Base-by-base conservation (phyloP, 179 eudicot genomes). In the Carnegiea gigantea region DNA sequence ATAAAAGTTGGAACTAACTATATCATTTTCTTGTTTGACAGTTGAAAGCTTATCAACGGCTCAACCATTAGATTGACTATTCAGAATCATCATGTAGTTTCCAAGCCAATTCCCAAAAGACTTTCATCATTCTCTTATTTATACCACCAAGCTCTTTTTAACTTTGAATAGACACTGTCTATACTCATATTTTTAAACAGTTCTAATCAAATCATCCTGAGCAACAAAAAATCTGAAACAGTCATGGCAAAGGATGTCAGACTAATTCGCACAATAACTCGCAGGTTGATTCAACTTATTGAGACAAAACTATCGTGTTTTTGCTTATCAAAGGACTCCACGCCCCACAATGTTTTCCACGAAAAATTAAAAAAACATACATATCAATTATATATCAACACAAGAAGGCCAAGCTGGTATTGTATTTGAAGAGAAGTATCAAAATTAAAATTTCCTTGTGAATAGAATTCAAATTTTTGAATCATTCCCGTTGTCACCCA, bases 391-490 rank as follows among this genome's bases (percentile, higher is more conserved):
- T 53, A 59, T 46, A 13, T 51, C 4, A 53, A 53, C 5, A 33
- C n/a, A 21, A 40, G 21, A 24, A 33, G 24, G 38, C 57, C 80
- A 77, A 77, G 40, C 21, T 40, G 18, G 72, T 30, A 1, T 5
- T 24, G 40, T 40, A 24, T 77, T 77, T 62, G 72, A 77, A 77
- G 21, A 38, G 5, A n/a, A 49, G 40, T 24, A 76, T 1, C 23
- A 70, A 76, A 54, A 57, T 76, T 76, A 75, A 26, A 72, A 24
- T 12, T 40, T 73, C 65, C 28, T 70, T 15, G 46, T 17, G 73
- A 24, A 26, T 9, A 70, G 43, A 28, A 36, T 46, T 70, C 73
- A 70, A 78, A 78, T 23, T 23, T 3, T 49, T 77, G 20, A 30
- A 70, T 10, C 30, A 60, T 26, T 40, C 7, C 24, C 51, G 28